Base-by-base conservation (phyloP, 257 asterid species). In the Cruciata laevipes region DNA sequence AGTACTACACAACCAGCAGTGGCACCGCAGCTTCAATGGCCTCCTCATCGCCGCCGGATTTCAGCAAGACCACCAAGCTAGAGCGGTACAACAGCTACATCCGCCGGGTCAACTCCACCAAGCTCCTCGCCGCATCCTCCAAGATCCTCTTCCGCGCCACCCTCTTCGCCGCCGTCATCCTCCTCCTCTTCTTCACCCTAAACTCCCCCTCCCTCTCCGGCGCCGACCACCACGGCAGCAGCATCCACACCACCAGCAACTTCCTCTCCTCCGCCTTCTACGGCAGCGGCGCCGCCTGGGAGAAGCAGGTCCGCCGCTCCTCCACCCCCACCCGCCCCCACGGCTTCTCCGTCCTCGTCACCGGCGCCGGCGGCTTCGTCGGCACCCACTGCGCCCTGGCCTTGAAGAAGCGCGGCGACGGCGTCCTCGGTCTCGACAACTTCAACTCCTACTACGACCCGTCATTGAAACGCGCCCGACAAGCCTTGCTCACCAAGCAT, bases 281-380 rank as follows among this genome's bases (percentile, higher is more conserved):
- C 78, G 87, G 88, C 53, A 25, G 80, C 69, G 94, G 96, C 24
- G 85, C 96, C 0, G 70, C 85, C 30, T 89, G 95, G 95, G 97
- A 86, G 77, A 92, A 92, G 60, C 87, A 81, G 18, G 90, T 92
- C 61, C 95, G 93, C 7, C 95, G 78, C 65, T 89, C 98, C 61
- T 61, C 97, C 61, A 92, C 98, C 1, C 97, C 97, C 14, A 89
- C 84, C 58, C 93, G 96, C 30, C 80, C 86, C 49, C 76, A 87
- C 56, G 98, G 98, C 1, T 75, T 89, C 75, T 89, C 98, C 6
- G 87, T 92, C 17, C 75, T 92, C 3, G 95, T 92, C 61, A 92
- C 98, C 3, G 98, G 98, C 2, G 98, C 98, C 0, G 96, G 84
- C 11, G 98, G 98, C 0, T 92, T 92, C 68, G 98, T 92, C 4